Percentiles rank a stretch among this genome's conserved stretches.
Conservation (phyloP, 208 protist genomes). For the Wallacemonas rigidus region DNA sequence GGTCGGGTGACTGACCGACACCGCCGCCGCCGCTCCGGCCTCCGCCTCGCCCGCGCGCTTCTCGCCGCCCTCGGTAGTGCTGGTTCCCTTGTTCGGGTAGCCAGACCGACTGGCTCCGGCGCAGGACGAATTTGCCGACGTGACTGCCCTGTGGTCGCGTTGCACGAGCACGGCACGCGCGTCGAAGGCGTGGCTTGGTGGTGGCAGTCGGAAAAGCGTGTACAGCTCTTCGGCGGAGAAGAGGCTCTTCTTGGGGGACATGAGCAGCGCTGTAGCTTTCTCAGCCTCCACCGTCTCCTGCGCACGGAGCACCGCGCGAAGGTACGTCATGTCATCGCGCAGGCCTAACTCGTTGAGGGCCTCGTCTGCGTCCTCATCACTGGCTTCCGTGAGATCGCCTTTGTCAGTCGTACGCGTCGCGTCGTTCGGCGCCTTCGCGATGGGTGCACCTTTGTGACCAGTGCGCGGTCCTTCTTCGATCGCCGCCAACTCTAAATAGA, state of each 20-base stretch:
- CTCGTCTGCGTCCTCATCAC: conserved; percentile 5
- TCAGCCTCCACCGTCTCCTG: conserved; percentile 27
- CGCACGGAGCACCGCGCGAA: conserved; percentile 7
- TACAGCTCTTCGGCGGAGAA: conserved; percentile 26
- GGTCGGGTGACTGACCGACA: conserved; percentile 10
- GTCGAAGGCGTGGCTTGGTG: conserved; percentile 23
- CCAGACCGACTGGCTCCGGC: not conserved
- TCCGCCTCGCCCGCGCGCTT: not conserved
- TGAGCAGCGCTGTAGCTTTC: conserved; percentile 9
- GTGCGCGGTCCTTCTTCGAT: not conserved
- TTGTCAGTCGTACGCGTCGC: not conserved
- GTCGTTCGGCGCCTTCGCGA: too few species aligned
- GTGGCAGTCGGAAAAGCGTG: conserved; percentile 20
- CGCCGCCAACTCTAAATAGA: conserved; percentile 5
- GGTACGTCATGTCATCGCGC: conserved; percentile 19
- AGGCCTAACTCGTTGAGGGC: conserved; percentile 1
- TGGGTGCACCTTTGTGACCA: not conserved
- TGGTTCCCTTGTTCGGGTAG: too few species aligned
- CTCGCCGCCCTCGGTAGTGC: too few species aligned
- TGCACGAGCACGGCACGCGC: not conserved
- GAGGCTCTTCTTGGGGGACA: conserved; percentile 13
- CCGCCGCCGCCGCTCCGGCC: not conserved
- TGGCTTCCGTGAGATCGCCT: not conserved
- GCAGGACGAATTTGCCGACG: conserved; percentile 8
- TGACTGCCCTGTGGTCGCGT: not conserved